Base-by-base conservation (phyloP, 2,329 filamentous ascomycete genomes). In the Bisporella sp. region DNA sequence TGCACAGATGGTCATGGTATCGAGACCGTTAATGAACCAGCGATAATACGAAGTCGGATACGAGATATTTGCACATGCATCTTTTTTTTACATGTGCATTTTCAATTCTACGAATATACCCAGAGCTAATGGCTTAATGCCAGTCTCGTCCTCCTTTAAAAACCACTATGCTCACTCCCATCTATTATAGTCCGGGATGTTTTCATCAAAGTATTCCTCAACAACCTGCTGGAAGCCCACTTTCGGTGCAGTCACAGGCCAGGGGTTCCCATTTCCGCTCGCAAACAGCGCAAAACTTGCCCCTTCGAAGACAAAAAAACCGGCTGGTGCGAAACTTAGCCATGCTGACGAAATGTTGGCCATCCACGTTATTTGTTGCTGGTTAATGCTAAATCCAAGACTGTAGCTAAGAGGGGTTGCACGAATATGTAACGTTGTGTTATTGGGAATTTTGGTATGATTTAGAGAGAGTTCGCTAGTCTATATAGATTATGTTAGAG, bases 221-320 rank as follows among this genome's bases (percentile, higher is more conserved):
- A 32, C 44, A 7, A 58, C 47, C 46, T 55, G 50, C 12, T 51
- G 39, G 39, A 58, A 58, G 1, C 56, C 54, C 21, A 58, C 57
- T 21, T 39, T 46, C 11, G 50, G 54, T 1, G 45, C 56, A 28
- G 55, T 45, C 13, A 45, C 50, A 8, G 52, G 56, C 57, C 57
- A 59, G n/a, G 56, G 56, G 21, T 58, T 49, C 6, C 57, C 57
- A 52, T 51, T 53, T 13, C 56, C 56, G 35, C 54, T 59, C 31
- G 54, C 57, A 44, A 58, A 59, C 9, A 58, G 28, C 11, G 51
- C 56, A 46, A 56, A 58, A 11, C 46, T 49, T 7, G 54, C 54
- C 5, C 57, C 57, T 21, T 49, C 50, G 45, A 58, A 59, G 2
- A 59, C 54, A 42, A 58, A 57, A 28, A 49, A 58, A 9, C 48